Base-by-base conservation (phyloP, 2,329 filamentous ascomycete genomes). In the Nothophaeocryptopus gaeumannii region DNA sequence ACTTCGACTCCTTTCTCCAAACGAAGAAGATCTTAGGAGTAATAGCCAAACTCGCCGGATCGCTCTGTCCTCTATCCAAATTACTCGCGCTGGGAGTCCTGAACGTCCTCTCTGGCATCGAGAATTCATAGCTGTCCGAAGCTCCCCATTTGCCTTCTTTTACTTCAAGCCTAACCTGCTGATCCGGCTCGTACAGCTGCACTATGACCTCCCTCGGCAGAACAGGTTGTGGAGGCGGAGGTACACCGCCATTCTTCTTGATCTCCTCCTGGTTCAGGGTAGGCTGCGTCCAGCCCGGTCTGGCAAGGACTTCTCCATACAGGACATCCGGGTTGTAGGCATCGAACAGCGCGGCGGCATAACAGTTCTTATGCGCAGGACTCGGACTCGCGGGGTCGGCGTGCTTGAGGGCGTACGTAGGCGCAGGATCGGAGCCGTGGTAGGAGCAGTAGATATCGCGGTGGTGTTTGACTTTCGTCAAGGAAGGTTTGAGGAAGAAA, bases 181-280 rank as follows among this genome's bases (percentile, higher is more conserved):
- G 89, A 67, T 97, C 92, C 0, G 93, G 93, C 67, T 96, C 93
- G 76, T 96, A 97, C 2, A 99, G 83, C 62, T 92, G 86, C 34
- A 97, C 79, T n/a, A 79, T 78, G 68, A 97, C 96, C 45, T 82
- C 77, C 49, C 85, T 84, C 0, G 92, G 91, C 26, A 89, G 80
- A 31, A 88, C 77, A 8, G 91, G 86, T 52, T 86, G 79, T 1
- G 86, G 84, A 12, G 79, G 80, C 15, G 80, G 84, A 2, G 79
- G 74, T 1, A 82, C 72, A 12, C 85, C 86, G 53, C 83, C 84
- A 63, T 86, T 80, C 53, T 71, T 79, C 54, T 89, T 83, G 49
- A 91, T 80, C 65, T 95, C 87, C 46, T 93, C 89, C 40, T 86
- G 82, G 1, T 89, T 92, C 5, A 95, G 78, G 0, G 83, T 84